Conservation (phyloP, 768 basidiomycete genomes). For the Baorangia bicolor region DNA sequence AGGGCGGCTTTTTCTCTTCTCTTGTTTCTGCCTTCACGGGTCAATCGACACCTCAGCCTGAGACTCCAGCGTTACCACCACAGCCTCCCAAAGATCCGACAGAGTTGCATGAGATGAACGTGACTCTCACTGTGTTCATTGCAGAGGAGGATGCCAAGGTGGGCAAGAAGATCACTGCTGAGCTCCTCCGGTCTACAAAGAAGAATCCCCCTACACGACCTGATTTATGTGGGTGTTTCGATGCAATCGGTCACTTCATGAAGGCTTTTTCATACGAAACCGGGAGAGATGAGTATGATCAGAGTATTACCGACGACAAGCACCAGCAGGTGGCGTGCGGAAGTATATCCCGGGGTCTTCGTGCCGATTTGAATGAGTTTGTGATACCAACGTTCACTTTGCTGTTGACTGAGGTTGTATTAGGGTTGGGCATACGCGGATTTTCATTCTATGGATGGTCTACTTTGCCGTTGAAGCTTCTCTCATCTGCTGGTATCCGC, state of each 20-base stretch:
- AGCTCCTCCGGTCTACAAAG: constrained; percentile 89
- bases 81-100: constrained; percentile 24
- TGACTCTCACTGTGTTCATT: constrained; percentile 35
- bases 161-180: constrained; percentile 63
- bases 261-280: constrained; percentile 42
- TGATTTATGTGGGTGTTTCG: constrained; percentile 59
- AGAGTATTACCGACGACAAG: constrained; percentile 66
- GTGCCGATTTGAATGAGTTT: constrained; percentile 83
- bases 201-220: constrained; percentile 83
- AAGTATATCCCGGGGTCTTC: constrained; percentile 83
- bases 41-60: constrained; percentile 13
- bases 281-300: constrained; percentile 77
- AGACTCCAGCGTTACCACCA: constrained; percentile 4
- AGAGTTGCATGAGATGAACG: constrained; percentile 23
- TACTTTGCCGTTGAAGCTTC: constrained; percentile 3
- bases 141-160: constrained; percentile 56
- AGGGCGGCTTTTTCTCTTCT: constrained; percentile 48
- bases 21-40: constrained; percentile 28
- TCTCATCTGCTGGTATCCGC: constrained; percentile 10
- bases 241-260: background rate
- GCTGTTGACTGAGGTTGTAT: background rate
- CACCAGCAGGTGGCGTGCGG: constrained; percentile 57
- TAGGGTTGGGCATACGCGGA: constrained; percentile 11
- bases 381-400: constrained; percentile 14
- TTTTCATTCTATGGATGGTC: constrained; percentile 34